Base-by-base conservation (phyloP, 2,329 filamentous ascomycete species). In the Alternaria infectoria region DNA sequence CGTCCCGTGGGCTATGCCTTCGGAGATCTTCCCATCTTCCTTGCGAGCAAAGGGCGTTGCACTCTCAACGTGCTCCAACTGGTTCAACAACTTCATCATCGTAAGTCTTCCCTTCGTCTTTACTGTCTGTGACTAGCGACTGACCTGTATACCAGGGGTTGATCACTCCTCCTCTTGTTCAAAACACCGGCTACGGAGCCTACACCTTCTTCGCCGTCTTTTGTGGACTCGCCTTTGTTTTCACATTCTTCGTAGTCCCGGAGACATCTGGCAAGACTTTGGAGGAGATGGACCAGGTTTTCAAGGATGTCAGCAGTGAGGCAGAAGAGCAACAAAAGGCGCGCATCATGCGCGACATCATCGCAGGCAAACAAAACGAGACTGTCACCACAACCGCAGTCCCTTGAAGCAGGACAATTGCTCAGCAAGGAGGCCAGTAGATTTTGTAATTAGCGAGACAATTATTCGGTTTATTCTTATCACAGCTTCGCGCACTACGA, bases 1-100 rank as follows among this genome's bases (percentile, higher is more conserved):
- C 3, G 81, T 86, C 0, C 81, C 80, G 1, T 86, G 82, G 84
- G 81, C 79, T 4, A 75, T 85, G 74, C 76, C 79, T 1, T 82
- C 84, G 28, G 87, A 93, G 64, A 88, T 92, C n/a, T 91, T 91
- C 46, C 87, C 88, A 0, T 85, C 84, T 1, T 84, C 83, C 0
- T 79, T 87, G 1, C 82, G 89, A 7, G 88, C 89, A 3, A 91
- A 91, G 74, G 90, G 90, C 32, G 88, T 90, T 0, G 88, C 88
- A 2, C 80, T 90, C 3, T 88, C 87, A 0, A 90, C 88, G 0
- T 87, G 85, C 62, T 85, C 85, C 6, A 90, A 89, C 77, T 92
- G 90, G 81, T 77, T 89, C 3, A 87, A 86, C 73, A 89, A 90
- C 74, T 90, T 90, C 66, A 85, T 88, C 54, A 87, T 89, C 25